phyloP scores from a whole-genome alignment of 306 rosid genomes.

The Acacia melanoxylon region DNA sequence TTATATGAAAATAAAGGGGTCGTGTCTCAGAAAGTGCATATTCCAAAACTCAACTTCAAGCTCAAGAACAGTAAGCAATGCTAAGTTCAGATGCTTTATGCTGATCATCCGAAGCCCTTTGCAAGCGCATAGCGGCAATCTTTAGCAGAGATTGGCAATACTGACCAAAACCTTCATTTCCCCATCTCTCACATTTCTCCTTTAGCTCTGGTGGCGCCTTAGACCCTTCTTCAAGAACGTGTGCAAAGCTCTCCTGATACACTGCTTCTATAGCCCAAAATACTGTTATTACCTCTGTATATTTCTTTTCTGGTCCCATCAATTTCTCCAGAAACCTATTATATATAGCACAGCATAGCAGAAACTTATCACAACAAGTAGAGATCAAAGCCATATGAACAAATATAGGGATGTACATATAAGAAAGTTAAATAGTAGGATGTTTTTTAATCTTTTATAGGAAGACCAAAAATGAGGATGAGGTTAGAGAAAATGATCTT shows the following conservation, averaged over 20 bases:
- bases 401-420: neutral
- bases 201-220: slow-evolving; percentile 57
- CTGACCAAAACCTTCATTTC: slow-evolving; percentile 62
- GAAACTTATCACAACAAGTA: neutral
- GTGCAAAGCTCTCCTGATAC: slow-evolving; percentile 84
- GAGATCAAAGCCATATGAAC: neutral
- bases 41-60: slow-evolving; percentile 84
- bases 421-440: neutral
- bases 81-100: slow-evolving; percentile 53
- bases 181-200: slow-evolving; percentile 84
- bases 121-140: slow-evolving; percentile 52
- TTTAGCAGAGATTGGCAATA: slow-evolving; percentile 60
- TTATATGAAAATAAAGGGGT: neutral
- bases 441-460: no score
- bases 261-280: slow-evolving; percentile 84
- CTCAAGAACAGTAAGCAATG: slow-evolving; percentile 55
- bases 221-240: slow-evolving; percentile 66
- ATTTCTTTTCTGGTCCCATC: slow-evolving; percentile 60
- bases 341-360: neutral
- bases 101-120: slow-evolving; percentile 47
- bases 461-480: fast-evolving
- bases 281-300: slow-evolving; percentile 62
- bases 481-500: no score
- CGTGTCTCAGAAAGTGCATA: slow-evolving; percentile 27
- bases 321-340: slow-evolving; percentile 73